Evolutionary conservation across 2,329 filamentous ascomycete genomes (phyloP).

Genomic region (Cladosporium velox): DNA sequence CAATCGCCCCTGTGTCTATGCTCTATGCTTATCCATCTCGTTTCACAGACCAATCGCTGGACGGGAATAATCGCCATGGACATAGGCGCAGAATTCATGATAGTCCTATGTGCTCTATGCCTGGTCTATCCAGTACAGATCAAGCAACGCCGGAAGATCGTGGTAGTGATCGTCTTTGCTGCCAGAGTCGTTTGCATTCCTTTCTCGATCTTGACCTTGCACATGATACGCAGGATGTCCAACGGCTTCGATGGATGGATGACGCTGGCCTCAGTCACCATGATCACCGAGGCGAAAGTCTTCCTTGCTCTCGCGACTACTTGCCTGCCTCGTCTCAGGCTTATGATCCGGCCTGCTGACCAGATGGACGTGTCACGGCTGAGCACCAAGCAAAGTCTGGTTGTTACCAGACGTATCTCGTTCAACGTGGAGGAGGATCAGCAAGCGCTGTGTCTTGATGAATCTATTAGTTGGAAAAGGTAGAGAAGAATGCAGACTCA

Average conservation of each 20-base stretch:
- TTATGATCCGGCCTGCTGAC: neutral
- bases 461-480: neutral
- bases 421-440: neutral
- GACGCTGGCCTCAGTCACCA: neutral
- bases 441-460: slow-evolving; percentile 3
- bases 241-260: neutral
- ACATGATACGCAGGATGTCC: neutral
- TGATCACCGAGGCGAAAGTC: slow-evolving; percentile 4
- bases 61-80: neutral
- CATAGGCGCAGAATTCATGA: neutral
- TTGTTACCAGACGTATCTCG: neutral
- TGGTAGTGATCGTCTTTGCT: slow-evolving; percentile 1
- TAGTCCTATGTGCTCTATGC: neutral
- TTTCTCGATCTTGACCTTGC: neutral
- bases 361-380: neutral
- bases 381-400: neutral
- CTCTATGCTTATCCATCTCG: neutral
- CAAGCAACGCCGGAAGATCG: neutral
- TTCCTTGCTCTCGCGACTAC: neutral
- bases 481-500: neutral
- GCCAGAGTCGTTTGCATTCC: slow-evolving; percentile 1
- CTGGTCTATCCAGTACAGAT: neutral
- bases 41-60: neutral
- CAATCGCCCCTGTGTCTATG: neutral
- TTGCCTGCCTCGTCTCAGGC: neutral